Evolutionary conservation across 2,329 filamentous ascomycete species (phyloP).

Genomic region (Colletotrichum lentis): DNA sequence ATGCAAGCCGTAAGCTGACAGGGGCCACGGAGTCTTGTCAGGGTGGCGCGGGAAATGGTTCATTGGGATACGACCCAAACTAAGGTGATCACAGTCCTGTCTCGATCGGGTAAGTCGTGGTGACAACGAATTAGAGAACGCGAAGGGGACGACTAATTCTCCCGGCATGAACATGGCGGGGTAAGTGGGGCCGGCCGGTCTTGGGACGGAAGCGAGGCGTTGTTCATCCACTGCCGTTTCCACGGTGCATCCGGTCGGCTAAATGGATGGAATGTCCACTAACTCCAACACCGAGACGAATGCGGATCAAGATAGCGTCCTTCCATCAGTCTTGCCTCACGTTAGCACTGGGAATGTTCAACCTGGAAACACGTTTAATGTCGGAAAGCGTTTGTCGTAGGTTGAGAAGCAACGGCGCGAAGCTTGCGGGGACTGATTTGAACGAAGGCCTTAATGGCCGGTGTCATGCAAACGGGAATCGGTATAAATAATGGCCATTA

Average conservation of each 20-base stretch:
- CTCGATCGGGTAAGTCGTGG: conserved; percentile 31
- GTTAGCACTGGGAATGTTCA: conserved; percentile 14
- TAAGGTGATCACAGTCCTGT: background rate
- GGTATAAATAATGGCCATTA: background rate
- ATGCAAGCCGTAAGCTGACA: background rate
- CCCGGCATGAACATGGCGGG: conserved; percentile 28
- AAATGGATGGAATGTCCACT: background rate
- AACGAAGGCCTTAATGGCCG: no score
- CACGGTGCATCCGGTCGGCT: background rate
- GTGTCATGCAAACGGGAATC: background rate
- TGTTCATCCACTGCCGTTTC: background rate
- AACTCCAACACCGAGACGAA: background rate
- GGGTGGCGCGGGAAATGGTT: background rate
- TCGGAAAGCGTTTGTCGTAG: background rate
- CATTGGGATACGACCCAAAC: background rate
- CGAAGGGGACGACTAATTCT: background rate
- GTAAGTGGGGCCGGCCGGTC: conserved; percentile 16
- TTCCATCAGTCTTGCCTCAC: background rate
- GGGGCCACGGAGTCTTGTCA: background rate
- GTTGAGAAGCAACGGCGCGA: background rate
- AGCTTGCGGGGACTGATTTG: background rate
- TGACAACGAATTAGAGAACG: conserved; percentile 26
- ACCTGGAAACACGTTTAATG: no score
- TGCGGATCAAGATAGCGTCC: background rate
- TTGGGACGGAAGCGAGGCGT: background rate